Percentiles rank a stretch among this genome's conserved stretches.
Evolutionary conservation across 1,284 basidiomycete species (phyloP).

Genomic region (Gomphus sp.): DNA sequence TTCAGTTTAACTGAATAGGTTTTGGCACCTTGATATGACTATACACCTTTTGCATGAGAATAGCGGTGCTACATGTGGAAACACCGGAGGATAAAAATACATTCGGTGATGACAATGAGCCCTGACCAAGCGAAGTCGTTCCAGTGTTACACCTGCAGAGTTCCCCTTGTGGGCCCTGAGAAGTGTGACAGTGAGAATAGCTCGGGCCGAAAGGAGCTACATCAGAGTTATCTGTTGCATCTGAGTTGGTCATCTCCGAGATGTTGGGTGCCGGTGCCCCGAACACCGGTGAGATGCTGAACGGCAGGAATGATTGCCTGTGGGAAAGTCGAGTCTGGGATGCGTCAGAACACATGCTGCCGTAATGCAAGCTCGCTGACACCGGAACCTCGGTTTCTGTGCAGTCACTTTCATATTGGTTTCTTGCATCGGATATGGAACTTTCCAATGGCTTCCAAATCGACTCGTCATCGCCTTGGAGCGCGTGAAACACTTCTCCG

Average conservation of each 20-base stretch:
- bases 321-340: neutral
- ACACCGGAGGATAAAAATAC: neutral
- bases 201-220: neutral
- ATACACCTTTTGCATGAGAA: neutral
- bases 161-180: too few relatives aligned
- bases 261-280: neutral
- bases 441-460: neutral
- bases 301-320: neutral
- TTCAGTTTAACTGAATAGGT: neutral
- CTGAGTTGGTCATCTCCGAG: neutral
- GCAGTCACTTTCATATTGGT: neutral
- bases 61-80: neutral
- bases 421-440: too few relatives aligned
- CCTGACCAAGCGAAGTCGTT: too few relatives aligned
- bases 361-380: neutral
- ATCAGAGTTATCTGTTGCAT: too few relatives aligned
- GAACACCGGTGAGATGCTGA: neutral
- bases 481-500: neutral
- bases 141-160: too few relatives aligned
- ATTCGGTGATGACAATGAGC: neutral
- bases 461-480: neutral
- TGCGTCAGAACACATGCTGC: neutral
- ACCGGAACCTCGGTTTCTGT: neutral
- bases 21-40: neutral
- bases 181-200: neutral